Percentiles rank a stretch among this genome's conserved stretches.
Evolutionary conservation across 2,329 filamentous ascomycete genomes (phyloP).

Genomic region (Fusarium buxicola): DNA sequence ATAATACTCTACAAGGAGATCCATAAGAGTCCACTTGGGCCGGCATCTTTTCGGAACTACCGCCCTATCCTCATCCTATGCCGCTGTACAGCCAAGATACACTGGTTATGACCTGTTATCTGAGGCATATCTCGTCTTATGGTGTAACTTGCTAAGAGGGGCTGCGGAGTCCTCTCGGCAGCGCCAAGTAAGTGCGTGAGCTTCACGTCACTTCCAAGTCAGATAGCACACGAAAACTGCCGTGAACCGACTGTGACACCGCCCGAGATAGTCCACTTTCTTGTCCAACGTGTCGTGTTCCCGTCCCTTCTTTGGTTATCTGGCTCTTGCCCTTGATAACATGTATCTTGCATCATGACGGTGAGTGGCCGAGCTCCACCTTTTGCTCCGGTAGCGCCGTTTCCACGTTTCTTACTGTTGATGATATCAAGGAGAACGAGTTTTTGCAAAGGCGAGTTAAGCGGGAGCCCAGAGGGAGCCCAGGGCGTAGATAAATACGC

Average conservation of each 20-base stretch:
- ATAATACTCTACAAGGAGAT: too few relatives aligned
- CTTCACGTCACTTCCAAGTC: conserved; percentile 24
- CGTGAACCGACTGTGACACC: conserved; percentile 28
- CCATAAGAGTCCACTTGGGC: conserved; percentile 32
- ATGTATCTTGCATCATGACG: conserved; percentile 22
- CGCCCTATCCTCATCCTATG: conserved; percentile 27
- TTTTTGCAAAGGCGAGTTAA: conserved; percentile 15
- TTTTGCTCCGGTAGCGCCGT: conserved; percentile 34
- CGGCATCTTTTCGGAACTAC: conserved; percentile 41
- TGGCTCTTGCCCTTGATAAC: conserved; percentile 26
- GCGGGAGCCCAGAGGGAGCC: conserved; percentile 4
- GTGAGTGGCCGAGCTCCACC: conserved; percentile 36
- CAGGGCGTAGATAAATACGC: conserved; percentile 36
- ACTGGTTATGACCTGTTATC: conserved; percentile 8
- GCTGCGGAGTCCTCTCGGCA: conserved; percentile 30
- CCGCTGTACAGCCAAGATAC: conserved; percentile 28
- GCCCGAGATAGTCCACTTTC: background rate
- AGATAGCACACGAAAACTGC: conserved; percentile 3
- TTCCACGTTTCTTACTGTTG: conserved; percentile 9
- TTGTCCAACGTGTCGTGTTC: conserved; percentile 20
- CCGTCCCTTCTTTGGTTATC: conserved; percentile 16
- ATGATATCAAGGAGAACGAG: conserved; percentile 39
- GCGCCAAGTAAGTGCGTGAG: conserved; percentile 6
- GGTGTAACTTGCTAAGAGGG: conserved; percentile 37
- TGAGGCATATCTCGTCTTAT: conserved; percentile 37